These are phyloP conservation scores for Pestalotiopsis sp. DNA, from an alignment of 2,329 filamentous ascomycete species.

Conservation along the genomic window DNA sequence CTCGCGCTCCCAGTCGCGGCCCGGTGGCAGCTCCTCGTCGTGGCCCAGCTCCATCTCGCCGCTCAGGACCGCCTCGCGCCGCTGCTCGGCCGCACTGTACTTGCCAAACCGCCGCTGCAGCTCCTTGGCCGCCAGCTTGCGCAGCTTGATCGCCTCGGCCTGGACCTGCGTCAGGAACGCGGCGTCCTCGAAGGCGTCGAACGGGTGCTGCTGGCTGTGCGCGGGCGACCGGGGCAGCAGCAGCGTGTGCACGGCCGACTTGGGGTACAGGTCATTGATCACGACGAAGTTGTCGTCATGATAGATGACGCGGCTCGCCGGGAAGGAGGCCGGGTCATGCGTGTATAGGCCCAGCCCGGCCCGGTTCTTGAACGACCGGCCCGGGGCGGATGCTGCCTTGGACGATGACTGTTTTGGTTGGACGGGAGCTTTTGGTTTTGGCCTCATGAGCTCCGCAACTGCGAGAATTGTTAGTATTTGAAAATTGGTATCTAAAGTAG, in stretches of 20 bases:
- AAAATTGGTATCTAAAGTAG: neutral
- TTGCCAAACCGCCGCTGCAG: slow-evolving; percentile 70
- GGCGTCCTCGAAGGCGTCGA: slow-evolving; percentile 73
- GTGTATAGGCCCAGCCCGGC: slow-evolving; percentile 72
- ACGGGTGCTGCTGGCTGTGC: slow-evolving; percentile 70
- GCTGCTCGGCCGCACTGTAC: slow-evolving; percentile 64
- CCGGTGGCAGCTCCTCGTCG: slow-evolving; percentile 59
- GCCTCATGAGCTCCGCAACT: slow-evolving; percentile 60
- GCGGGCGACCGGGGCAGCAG: slow-evolving; percentile 71
- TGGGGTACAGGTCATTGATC: slow-evolving; percentile 85
- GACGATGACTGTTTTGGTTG: slow-evolving; percentile 19
- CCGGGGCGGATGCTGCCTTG: slow-evolving; percentile 12
- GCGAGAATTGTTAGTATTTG: neutral
- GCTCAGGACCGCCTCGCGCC: slow-evolving; percentile 69
- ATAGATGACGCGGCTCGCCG: slow-evolving; percentile 63
- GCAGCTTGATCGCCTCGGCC: slow-evolving; percentile 63
- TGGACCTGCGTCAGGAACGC: slow-evolving; percentile 69
- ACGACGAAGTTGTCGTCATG: slow-evolving; percentile 71
- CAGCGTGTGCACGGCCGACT: slow-evolving; percentile 81
- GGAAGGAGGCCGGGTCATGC: slow-evolving; percentile 61
- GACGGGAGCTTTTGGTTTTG: slow-evolving; percentile 42
- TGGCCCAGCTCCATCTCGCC: slow-evolving; percentile 48
- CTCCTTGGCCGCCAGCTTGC: slow-evolving; percentile 71
- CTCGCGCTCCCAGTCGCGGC: slow-evolving; percentile 78
- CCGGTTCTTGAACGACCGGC: slow-evolving; percentile 44